Base-by-base conservation (phyloP, 371 early-diverging fungal species). In the Choanephora cucurbitarum region DNA sequence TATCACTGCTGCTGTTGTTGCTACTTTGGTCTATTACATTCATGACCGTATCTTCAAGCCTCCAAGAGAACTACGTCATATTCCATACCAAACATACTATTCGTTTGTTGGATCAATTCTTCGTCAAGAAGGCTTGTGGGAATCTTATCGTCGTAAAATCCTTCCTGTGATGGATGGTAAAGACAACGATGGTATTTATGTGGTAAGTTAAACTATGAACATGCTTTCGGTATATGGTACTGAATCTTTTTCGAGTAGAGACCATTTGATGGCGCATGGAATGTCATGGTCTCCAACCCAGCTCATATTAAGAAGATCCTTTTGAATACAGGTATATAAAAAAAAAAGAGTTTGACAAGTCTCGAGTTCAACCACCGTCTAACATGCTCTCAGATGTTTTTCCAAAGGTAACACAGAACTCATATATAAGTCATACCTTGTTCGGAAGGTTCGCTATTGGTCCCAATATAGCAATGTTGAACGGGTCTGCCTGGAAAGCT, bases 401-500 rank as follows among this genome's bases (percentile, higher is more conserved):
- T 37, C 37, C 37, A 13, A 37, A 37, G 14, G 11, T 14, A 13
- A 14, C 14, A 14, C 37, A 37, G 3, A 13, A 9, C 37, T 1
- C 37, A n/a, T n/a, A n/a, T 37, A 14, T 14, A 37, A 37, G 14
- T 14, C 3, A 37, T 7, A 13, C 37, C 2, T 2, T 37, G 3
- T 9, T 37, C 11, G 37, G 37, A 13, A 9, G 37, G 10, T 37
- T 37, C 10, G 37, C 14, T 9, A 2, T 37, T 37, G 37, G 37
- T 6, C 37, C 37, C 37, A 37, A 37, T 14, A 37, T 37, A 37
- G 37, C 37, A 11, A 13, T 37, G 9, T 11, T 37, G 11, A 37
- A 37, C 71, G 44, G 72, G 68, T 32, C 55, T 61, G 2, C 41
- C 68, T 47, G 74, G 74, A 19, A 49, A 48, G 70, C 75, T 52